Conservation (phyloP, 2,329 filamentous ascomycete species). For the Onygenales sp. region DNA sequence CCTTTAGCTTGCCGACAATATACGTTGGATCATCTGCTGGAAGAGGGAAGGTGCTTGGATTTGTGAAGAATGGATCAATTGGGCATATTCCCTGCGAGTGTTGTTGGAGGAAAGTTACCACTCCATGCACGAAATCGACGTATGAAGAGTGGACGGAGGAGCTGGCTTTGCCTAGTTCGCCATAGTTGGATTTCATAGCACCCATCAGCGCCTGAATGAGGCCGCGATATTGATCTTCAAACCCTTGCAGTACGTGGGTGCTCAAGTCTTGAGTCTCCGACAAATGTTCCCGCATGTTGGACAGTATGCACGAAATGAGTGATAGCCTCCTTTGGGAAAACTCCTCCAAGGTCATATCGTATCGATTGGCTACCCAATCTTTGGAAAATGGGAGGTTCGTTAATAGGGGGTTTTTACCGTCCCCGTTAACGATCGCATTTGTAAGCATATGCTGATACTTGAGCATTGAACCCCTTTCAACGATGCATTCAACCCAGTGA, state of each 20-base stretch:
- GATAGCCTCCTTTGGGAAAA: conserved; percentile 45
- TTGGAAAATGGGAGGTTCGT: conserved; percentile 49
- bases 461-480: conserved; percentile 50
- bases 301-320: conserved; percentile 47
- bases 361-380: conserved; percentile 26
- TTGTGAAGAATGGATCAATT: conserved; percentile 51
- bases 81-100: conserved; percentile 47
- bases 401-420: conserved; percentile 39
- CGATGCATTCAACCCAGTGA: conserved; percentile 46
- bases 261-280: conserved; percentile 26
- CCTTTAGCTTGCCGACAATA: conserved; percentile 51
- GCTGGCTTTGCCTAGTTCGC: conserved; percentile 37
- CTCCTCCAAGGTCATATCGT: conserved; percentile 43
- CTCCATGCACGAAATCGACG: conserved; percentile 51
- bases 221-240: conserved; percentile 37
- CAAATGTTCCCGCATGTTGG: conserved; percentile 49
- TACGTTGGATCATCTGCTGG: conserved; percentile 53
- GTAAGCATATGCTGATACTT: conserved; percentile 53
- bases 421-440: conserved; percentile 42
- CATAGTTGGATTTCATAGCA: conserved; percentile 53
- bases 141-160: conserved; percentile 41
- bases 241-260: conserved; percentile 26
- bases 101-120: conserved; percentile 52
- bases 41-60: conserved; percentile 51
- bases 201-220: conserved; percentile 49